Evolutionary conservation across 2,329 filamentous ascomycete species (phyloP).

Genomic region (Alternaria solani): DNA sequence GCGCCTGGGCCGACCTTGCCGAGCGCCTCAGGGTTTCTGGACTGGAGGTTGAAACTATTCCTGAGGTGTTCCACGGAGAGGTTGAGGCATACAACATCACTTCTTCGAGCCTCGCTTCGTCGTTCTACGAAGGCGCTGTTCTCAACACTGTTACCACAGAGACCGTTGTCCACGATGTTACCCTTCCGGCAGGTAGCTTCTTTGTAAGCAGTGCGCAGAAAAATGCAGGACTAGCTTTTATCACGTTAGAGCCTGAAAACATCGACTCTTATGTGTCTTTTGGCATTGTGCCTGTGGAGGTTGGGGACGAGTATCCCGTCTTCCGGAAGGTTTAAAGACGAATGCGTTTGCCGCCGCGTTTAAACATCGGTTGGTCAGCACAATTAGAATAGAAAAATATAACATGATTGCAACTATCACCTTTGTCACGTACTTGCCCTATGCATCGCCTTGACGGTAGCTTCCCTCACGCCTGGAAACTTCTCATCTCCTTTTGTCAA

Average conservation of each 20-base stretch:
- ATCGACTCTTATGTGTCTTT: conserved; percentile 50
- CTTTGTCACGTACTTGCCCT: conserved; percentile 20
- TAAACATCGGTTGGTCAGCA: no score
- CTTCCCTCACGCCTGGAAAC: conserved; percentile 26
- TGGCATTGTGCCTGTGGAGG: conserved; percentile 47
- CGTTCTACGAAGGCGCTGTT: conserved; percentile 48
- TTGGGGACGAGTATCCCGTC: conserved; percentile 47
- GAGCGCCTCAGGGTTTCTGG: conserved; percentile 45
- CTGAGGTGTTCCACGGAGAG: conserved; percentile 36
- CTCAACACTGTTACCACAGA: conserved; percentile 45
- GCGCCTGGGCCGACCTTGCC: conserved; percentile 46
- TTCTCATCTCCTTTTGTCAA: conserved; percentile 27
- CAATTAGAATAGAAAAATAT: not conserved
- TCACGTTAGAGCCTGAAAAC: conserved; percentile 50
- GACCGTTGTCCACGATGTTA: conserved; percentile 32
- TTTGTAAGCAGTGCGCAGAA: conserved; percentile 47
- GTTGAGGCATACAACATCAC: conserved; percentile 49
- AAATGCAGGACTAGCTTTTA: conserved; percentile 49
- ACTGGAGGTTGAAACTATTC: conserved; percentile 42
- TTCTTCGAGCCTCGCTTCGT: conserved; percentile 33
- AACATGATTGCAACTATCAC: not conserved
- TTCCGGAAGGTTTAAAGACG: conserved; percentile 32
- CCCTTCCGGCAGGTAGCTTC: conserved; percentile 46
- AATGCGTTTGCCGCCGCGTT: not conserved
- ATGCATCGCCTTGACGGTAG: conserved; percentile 31